These are phyloP conservation scores for Colletotrichum orbiculare DNA, from an alignment of 2,329 filamentous ascomycete genomes.

Conservation along the genomic window DNA sequence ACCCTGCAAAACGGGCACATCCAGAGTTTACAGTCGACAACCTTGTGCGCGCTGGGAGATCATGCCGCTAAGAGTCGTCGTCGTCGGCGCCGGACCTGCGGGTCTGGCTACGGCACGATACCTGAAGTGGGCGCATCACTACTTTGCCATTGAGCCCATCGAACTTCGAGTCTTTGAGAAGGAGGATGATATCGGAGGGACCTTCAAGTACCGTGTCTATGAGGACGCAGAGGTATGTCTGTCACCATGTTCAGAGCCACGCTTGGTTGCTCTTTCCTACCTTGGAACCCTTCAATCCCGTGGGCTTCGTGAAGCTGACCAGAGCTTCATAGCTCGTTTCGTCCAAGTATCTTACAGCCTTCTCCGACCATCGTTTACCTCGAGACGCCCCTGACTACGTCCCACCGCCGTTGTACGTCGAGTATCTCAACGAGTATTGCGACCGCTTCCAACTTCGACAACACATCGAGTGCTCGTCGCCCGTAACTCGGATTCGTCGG, in stretches of 20 bases:
- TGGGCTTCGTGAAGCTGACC: conserved; percentile 1
- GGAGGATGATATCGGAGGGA: conserved; percentile 57
- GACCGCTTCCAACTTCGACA: conserved; percentile 50
- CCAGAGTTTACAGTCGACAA: not conserved
- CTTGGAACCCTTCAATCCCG: no score
- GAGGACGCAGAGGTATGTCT: conserved; percentile 54
- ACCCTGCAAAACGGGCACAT: conserved; percentile 17
- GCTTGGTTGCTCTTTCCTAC: no score
- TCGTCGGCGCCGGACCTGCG: conserved; percentile 56
- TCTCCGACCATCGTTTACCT: conserved; percentile 60
- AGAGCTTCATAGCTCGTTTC: conserved; percentile 49
- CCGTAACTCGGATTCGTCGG: conserved; percentile 43
- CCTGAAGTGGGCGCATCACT: conserved; percentile 52
- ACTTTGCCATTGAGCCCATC: conserved; percentile 51
- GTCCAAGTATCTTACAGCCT: conserved; percentile 61
- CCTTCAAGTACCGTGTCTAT: conserved; percentile 59
- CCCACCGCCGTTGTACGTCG: conserved; percentile 51
- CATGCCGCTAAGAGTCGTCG: conserved; percentile 46
- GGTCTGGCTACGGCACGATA: conserved; percentile 56
- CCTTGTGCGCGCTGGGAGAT: not conserved
- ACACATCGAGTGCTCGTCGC: conserved; percentile 49
- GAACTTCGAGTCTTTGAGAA: conserved; percentile 58
- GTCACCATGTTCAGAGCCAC: not conserved
- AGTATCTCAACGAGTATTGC: conserved; percentile 56
- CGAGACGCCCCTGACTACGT: conserved; percentile 57